A percentile compares a stretch with the other conserved stretches of the same genome.
Evolutionary conservation across 164 flowering plant genomes (phyloP).

Genomic region (Piper betle): DNA sequence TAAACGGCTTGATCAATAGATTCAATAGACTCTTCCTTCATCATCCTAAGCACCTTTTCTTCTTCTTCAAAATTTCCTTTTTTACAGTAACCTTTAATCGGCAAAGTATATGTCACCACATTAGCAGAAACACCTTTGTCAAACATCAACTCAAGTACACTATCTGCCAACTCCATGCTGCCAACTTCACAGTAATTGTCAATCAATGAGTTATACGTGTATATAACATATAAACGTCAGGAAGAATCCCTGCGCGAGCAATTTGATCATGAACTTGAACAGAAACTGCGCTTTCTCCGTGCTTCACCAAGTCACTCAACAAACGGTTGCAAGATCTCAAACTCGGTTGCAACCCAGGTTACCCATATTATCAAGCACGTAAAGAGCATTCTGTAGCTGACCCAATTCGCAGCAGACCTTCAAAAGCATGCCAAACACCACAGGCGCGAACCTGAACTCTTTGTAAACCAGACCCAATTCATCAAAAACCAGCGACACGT

Average conservation of each 20-base stretch:
- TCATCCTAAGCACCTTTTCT: constrained; percentile 36
- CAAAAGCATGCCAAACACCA: constrained; percentile 85
- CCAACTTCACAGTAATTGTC: constrained; percentile 54
- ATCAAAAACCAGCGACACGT: constrained; percentile 27
- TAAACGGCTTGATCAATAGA: constrained; percentile 52
- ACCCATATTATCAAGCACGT: constrained; percentile 82
- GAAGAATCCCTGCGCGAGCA: constrained; percentile 38
- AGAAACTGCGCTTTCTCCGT: constrained; percentile 24
- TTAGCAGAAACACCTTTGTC: constrained; percentile 34
- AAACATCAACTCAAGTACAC: constrained; percentile 41
- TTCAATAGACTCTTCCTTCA: constrained; percentile 22
- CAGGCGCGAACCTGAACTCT: constrained; percentile 54
- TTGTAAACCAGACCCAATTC: constrained; percentile 48
- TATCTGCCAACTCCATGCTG: constrained; percentile 38
- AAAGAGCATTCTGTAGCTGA: constrained; percentile 45
- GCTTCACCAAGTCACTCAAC: constrained; percentile 52
- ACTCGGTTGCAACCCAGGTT: constrained; percentile 56
- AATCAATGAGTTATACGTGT: constrained; percentile 61
- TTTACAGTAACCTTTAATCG: constrained; percentile 76
- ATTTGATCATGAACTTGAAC: constrained; percentile 60
- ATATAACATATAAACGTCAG: constrained; percentile 68
- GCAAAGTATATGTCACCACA: constrained; percentile 46
- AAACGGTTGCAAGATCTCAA: constrained; percentile 71
- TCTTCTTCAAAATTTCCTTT: constrained; percentile 48
- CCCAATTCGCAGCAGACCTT: constrained; percentile 55